Evolutionary conservation across 345 rosid genomes (phyloP).

Genomic region (Rubroshorea leprosula): DNA sequence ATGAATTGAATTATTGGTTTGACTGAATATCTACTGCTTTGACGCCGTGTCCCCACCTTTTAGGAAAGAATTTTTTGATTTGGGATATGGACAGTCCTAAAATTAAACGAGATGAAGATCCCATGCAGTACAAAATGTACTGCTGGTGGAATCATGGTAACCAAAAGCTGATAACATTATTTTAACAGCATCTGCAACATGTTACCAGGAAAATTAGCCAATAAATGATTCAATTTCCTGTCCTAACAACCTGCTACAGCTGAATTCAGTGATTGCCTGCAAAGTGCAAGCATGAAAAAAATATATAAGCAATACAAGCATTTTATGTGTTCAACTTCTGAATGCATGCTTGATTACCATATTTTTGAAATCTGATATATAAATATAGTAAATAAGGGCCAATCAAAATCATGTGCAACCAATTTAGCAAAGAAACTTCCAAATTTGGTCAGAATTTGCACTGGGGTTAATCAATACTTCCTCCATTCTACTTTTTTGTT

Average conservation of each 20-base stretch:
- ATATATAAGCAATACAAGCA: not conserved
- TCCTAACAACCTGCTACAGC: not conserved
- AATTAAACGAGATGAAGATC: constrained; percentile 30
- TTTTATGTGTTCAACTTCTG: too few relatives aligned
- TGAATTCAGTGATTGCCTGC: not conserved
- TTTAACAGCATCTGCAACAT: constrained; percentile 7
- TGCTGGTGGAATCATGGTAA: not conserved
- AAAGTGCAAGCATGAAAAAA: not conserved
- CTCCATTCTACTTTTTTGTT: too few relatives aligned
- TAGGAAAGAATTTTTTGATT: constrained; percentile 39
- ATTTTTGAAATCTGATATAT: too few relatives aligned
- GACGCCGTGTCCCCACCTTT: constrained; percentile 32
- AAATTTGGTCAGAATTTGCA: too few relatives aligned
- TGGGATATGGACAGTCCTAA: constrained; percentile 31
- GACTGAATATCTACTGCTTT: not conserved
- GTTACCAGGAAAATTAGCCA: not conserved
- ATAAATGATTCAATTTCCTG: not conserved
- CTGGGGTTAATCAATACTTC: too few relatives aligned
- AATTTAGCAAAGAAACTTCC: not conserved
- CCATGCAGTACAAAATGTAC: constrained; percentile 40
- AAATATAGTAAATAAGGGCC: too few relatives aligned
- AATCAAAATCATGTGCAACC: not conserved
- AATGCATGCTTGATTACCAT: too few relatives aligned
- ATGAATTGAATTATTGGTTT: not conserved
- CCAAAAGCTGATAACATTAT: not conserved